phyloP scores from a whole-genome alignment of 2,329 filamentous ascomycete genomes.

The Penicillium sp. region DNA sequence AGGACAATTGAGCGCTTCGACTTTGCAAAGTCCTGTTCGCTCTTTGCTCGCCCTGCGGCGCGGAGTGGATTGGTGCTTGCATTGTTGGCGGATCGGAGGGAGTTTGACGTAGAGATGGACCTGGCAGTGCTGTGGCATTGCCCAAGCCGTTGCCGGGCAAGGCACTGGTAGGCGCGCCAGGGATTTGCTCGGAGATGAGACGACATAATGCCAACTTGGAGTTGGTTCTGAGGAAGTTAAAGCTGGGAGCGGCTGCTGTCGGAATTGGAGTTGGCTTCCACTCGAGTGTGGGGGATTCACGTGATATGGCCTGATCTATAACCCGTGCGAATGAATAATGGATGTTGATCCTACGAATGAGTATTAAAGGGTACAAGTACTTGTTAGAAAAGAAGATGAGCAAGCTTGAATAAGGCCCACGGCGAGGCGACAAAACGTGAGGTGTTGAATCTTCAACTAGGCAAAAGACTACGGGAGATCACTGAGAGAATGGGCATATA shows the following conservation, averaged over 20 bases:
- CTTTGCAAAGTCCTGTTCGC: slow-evolving; percentile 29
- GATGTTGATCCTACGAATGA: neutral
- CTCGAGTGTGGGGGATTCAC: slow-evolving; percentile 23
- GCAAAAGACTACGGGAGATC: too few relatives aligned
- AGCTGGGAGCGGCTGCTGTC: slow-evolving; percentile 14
- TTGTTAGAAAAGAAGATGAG: neutral
- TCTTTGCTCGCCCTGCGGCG: slow-evolving; percentile 19
- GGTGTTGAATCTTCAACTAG: neutral
- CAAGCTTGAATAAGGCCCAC: neutral
- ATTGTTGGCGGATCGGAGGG: slow-evolving; percentile 28
- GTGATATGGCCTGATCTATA: slow-evolving; percentile 25
- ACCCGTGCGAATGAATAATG: neutral
- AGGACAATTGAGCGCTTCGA: slow-evolving; percentile 36
- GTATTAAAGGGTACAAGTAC: too few relatives aligned
- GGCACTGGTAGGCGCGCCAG: slow-evolving; percentile 33
- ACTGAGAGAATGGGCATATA: neutral
- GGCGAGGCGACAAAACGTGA: neutral
- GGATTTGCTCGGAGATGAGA: slow-evolving; percentile 22
- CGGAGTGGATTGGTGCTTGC: slow-evolving; percentile 35
- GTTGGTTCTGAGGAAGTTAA: slow-evolving; percentile 5
- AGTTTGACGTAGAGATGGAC: slow-evolving; percentile 31
- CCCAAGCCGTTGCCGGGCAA: slow-evolving; percentile 23
- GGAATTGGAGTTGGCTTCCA: slow-evolving; percentile 11
- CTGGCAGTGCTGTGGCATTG: slow-evolving; percentile 11
- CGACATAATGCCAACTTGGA: slow-evolving; percentile 17